Evolutionary conservation across 345 rosid species (phyloP).

Genomic region (Gossypium longicalyx): DNA sequence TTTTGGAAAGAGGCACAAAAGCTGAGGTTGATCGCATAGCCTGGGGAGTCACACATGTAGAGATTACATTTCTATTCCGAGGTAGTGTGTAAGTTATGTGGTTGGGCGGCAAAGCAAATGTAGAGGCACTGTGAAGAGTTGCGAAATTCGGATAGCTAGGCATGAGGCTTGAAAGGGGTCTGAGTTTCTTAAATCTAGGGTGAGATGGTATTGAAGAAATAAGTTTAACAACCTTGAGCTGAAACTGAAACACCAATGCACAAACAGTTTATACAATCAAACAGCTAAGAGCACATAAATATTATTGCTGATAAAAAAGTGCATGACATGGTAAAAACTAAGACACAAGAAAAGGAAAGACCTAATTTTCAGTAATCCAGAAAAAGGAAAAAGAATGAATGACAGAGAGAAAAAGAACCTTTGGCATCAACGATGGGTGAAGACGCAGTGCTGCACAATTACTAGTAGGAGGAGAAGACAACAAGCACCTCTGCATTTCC

Average conservation of each 20-base stretch:
- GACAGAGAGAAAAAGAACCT: slow-evolving; percentile 28
- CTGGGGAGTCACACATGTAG: slow-evolving; percentile 18
- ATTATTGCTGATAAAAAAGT: not conserved
- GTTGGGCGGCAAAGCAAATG: slow-evolving; percentile 21
- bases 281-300: not conserved
- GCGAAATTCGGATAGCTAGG: slow-evolving; percentile 13
- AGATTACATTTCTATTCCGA: slow-evolving; percentile 15
- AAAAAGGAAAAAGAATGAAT: not conserved
- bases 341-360: not conserved
- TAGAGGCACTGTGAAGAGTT: slow-evolving; percentile 11
- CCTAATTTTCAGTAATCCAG: too few species aligned
- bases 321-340: not conserved
- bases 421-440: slow-evolving; percentile 39
- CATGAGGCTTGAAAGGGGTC: slow-evolving; percentile 18
- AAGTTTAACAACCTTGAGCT: slow-evolving; percentile 32
- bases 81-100: slow-evolving; percentile 19
- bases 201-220: slow-evolving; percentile 25
- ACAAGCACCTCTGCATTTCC: slow-evolving; percentile 8
- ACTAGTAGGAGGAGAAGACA: not conserved
- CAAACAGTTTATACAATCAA: not conserved
- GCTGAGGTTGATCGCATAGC: slow-evolving; percentile 19
- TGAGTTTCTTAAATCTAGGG: slow-evolving; percentile 25
- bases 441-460: slow-evolving; percentile 26
- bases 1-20: slow-evolving; percentile 22
- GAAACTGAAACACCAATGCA: slow-evolving; percentile 32